These are phyloP conservation scores for Lenwebbia sp. DNA, from an alignment of 345 rosid genomes.

Conservation along the genomic window DNA sequence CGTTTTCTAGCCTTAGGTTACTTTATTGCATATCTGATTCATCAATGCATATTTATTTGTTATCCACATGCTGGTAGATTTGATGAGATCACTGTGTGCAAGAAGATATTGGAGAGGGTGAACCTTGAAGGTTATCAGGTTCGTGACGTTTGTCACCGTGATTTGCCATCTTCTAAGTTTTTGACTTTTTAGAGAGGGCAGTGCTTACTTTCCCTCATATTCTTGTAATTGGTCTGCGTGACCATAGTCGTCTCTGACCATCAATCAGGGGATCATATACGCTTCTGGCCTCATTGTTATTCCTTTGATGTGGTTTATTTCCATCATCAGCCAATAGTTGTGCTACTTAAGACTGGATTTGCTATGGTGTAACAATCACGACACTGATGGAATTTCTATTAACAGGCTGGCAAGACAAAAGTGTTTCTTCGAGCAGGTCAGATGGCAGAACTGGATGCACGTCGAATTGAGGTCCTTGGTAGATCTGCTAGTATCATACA, in stretches of 20 bases:
- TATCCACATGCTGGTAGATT: constrained; percentile 18
- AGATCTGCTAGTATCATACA: constrained; percentile 73
- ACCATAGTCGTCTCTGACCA: neutral
- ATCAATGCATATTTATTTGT: neutral
- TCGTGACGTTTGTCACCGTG: neutral
- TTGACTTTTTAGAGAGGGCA: neutral
- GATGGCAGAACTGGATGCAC: constrained; percentile 94
- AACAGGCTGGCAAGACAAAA: constrained; percentile 83
- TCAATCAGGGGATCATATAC: neutral
- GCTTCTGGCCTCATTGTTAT: neutral
- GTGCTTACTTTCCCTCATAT: neutral
- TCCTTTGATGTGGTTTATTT: constrained; percentile 6
- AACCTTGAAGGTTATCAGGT: constrained; percentile 87
- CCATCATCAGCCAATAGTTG: neutral
- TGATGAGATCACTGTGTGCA: constrained; percentile 71
- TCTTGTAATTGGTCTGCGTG: neutral
- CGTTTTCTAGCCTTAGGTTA: neutral
- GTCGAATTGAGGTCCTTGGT: constrained; percentile 66
- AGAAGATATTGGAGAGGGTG: constrained; percentile 64
- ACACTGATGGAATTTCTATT: neutral
- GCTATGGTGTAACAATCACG: neutral
- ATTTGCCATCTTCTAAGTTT: neutral
- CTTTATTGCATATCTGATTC: neutral
- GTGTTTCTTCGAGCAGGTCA: constrained; percentile 96
- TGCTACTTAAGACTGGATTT: neutral